Percentiles rank a stretch among this genome's conserved stretches.
phyloP scores from a whole-genome alignment of 2,329 filamentous ascomycete species.

The Balansia obtecta region DNA sequence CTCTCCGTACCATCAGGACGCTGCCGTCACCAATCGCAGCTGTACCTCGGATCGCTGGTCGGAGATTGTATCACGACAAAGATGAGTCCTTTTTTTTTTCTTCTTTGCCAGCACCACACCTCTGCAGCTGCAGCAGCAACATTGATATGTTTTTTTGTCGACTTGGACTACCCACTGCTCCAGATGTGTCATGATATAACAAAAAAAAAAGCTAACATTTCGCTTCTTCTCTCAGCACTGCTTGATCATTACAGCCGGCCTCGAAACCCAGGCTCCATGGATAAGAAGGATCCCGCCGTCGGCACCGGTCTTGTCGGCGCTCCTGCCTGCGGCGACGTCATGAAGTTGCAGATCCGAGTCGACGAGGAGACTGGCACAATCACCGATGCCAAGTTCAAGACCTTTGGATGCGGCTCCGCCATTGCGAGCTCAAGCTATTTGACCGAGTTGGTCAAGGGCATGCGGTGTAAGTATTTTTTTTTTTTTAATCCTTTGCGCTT shows the following conservation, averaged over 20 bases:
- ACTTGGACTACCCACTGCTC: too few relatives aligned
- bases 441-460: constrained; percentile 87
- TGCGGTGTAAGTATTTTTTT: constrained; percentile 39
- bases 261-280: constrained; percentile 43
- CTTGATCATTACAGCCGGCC: constrained; percentile 39
- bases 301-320: constrained; percentile 86
- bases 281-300: constrained; percentile 69
- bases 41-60: constrained; percentile 21
- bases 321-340: constrained; percentile 80
- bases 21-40: constrained; percentile 7
- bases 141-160: neutral
- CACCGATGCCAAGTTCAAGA: constrained; percentile 95
- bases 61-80: constrained; percentile 37
- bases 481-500: too few relatives aligned
- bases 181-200: neutral
- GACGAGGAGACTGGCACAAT: constrained; percentile 82
- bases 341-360: constrained; percentile 72
- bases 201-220: constrained; percentile 5
- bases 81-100: constrained; percentile 11
- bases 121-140: neutral
- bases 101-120: neutral
- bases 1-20: constrained; percentile 8
- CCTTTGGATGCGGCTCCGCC: constrained; percentile 85
- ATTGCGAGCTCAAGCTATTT: constrained; percentile 85
- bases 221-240: constrained; percentile 10